Conservation (phyloP, 2,329 filamentous ascomycete genomes). For the Graphilbum fragrans region DNA sequence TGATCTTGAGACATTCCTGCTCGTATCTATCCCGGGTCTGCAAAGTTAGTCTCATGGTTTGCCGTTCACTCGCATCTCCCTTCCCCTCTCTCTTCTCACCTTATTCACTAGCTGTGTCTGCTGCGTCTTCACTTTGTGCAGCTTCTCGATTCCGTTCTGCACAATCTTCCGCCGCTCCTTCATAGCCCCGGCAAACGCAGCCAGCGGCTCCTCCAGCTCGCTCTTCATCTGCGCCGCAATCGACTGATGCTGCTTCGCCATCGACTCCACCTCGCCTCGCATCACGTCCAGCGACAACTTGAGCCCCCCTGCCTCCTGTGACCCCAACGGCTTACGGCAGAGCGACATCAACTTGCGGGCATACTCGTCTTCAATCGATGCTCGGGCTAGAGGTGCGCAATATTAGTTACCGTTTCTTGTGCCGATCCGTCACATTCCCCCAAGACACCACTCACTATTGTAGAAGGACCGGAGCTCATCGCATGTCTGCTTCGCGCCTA, state of each 20-base stretch:
- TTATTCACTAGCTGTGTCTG: slow-evolving; percentile 90
- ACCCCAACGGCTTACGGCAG: slow-evolving; percentile 79
- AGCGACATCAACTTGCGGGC: slow-evolving; percentile 77
- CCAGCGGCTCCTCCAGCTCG: slow-evolving; percentile 86
- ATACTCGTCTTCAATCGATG: slow-evolving; percentile 94
- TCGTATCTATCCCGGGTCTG: slow-evolving; percentile 88
- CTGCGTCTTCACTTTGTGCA: slow-evolving; percentile 84
- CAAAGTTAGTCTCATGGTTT: not conserved
- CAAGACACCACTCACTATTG: slow-evolving; percentile 37
- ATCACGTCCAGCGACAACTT: slow-evolving; percentile 77
- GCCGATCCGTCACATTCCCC: not conserved
- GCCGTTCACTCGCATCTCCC: no score
- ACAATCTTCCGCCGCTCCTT: slow-evolving; percentile 96
- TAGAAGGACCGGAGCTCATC: slow-evolving; percentile 94
- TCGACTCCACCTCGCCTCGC: slow-evolving; percentile 78
- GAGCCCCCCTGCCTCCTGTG: slow-evolving; percentile 73
- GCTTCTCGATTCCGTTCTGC: slow-evolving; percentile 84
- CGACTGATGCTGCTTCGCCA: slow-evolving; percentile 84
- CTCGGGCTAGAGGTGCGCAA: slow-evolving; percentile 47
- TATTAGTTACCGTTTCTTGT: not conserved
- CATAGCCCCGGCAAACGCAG: slow-evolving; percentile 85
- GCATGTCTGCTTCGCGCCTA: slow-evolving; percentile 82
- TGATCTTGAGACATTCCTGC: slow-evolving; percentile 96
- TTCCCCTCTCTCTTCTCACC: slow-evolving; percentile 30
- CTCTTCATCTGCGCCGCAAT: slow-evolving; percentile 92